These are phyloP conservation scores for Penicillium sp. DNA, from an alignment of 2,329 filamentous ascomycete genomes.

Conservation along the genomic window DNA sequence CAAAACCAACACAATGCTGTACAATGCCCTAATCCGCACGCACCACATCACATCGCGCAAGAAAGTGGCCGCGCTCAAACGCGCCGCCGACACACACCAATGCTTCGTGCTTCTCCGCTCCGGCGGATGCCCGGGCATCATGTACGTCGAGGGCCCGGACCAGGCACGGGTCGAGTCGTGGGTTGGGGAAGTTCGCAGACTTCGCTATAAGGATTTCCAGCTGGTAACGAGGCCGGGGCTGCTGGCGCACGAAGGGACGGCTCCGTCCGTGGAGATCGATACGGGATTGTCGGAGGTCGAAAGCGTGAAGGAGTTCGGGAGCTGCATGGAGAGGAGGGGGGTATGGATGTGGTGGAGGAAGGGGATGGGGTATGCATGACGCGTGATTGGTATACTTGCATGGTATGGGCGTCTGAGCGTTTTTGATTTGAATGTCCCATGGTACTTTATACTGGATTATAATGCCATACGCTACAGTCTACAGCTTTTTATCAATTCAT, in stretches of 20 bases:
- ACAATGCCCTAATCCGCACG: slow-evolving; percentile 68
- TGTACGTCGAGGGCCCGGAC: slow-evolving; percentile 68
- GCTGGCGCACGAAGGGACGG: slow-evolving; percentile 24
- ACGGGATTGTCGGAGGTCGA: slow-evolving; percentile 56
- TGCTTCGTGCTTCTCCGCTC: slow-evolving; percentile 65
- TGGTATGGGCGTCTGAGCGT: not conserved
- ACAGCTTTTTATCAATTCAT: not conserved
- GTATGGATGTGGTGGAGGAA: slow-evolving; percentile 65
- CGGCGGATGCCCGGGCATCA: slow-evolving; percentile 70
- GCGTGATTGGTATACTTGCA: not conserved
- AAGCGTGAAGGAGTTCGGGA: slow-evolving; percentile 64
- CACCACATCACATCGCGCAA: slow-evolving; percentile 81
- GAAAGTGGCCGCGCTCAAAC: slow-evolving; percentile 65
- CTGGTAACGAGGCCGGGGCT: slow-evolving; percentile 55
- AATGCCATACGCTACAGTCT: not conserved
- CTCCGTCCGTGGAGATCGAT: not conserved
- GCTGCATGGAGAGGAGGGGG: slow-evolving; percentile 59
- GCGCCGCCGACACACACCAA: slow-evolving; percentile 58
- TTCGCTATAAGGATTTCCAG: slow-evolving; percentile 73
- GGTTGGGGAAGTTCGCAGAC: slow-evolving; percentile 62
- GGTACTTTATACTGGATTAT: not conserved
- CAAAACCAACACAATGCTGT: slow-evolving; percentile 25
- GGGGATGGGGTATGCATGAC: slow-evolving; percentile 57
- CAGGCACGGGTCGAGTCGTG: slow-evolving; percentile 58
- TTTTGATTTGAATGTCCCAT: not conserved